Base-by-base conservation (phyloP, 805 yeast genomes). In the Metschnikowia sp. region DNA sequence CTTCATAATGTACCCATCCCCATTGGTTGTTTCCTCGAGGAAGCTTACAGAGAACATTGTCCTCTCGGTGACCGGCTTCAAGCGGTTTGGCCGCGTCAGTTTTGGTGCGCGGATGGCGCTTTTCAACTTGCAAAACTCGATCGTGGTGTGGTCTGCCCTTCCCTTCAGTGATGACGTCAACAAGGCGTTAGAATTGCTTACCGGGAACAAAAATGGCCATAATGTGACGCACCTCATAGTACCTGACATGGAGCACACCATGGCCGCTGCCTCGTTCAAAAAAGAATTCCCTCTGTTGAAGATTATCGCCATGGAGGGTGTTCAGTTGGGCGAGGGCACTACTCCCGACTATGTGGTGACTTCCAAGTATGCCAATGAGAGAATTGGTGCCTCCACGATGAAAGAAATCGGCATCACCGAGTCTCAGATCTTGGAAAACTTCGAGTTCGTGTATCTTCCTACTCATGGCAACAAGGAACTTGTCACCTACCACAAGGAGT, bases 241-340 rank as follows among this genome's bases (percentile, higher is more conserved):
- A 40, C 88, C 89, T 2, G 87, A 84, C 57, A 57, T 53, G 31
- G 86, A 81, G 52, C 90, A 84, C 58, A 81, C 86, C 1, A 65
- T 84, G 79, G 86, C 84, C 3, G 78, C 83, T 10, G 58, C 63
- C 26, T 74, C 77, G 11, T 77, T 83, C 64, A 76, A 78, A 58
- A 66, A 70, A 15, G 62, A 65, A 45, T 74, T 67, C 59, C 86
- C 88, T 3, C 57, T 68, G 2, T 62, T 79, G 41, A 74, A 77
- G 55, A 61, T 84, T 28, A 72, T 84, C 50, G 87, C 83, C 6
- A 73, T 78, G 65, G 80, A 73, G 34, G 72, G 61, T 19, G 61
- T 61, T 7, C 53, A 56, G 10, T 64, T 64, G 34, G 71, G 71
- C 13, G 59, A 55, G 2, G 44, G 44, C 10, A 41, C 53, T 4